A percentile compares a stretch with the other conserved stretches of the same genome.
Evolutionary conservation across 2,329 filamentous ascomycete species (phyloP).

Genomic region (Claviceps humidiphila): DNA sequence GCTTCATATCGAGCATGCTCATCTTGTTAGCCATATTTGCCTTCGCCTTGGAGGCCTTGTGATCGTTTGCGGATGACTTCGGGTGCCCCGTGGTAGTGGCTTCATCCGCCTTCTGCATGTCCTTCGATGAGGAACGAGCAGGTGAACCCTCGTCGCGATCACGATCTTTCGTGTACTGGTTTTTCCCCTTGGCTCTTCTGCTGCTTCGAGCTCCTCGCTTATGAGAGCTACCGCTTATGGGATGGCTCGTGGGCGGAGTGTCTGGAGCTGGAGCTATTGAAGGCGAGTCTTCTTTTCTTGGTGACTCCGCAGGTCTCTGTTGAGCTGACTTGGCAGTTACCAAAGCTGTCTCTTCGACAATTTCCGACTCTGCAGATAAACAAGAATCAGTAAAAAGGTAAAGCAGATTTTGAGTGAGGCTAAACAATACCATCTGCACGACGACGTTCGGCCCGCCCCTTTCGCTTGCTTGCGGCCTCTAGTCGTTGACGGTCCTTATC

Average conservation of each 20-base stretch:
- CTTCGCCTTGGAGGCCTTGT: conserved; percentile 41
- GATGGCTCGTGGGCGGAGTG: conserved; percentile 31
- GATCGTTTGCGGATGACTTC: conserved; percentile 27
- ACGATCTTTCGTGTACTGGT: conserved; percentile 71
- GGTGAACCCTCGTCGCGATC: conserved; percentile 47
- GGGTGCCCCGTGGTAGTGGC: conserved; percentile 18
- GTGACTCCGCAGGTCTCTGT: conserved; percentile 18
- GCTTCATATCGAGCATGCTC: conserved; percentile 79
- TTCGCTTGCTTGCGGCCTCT: conserved; percentile 67
- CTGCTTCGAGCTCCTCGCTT: conserved; percentile 50
- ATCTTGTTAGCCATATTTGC: conserved; percentile 49
- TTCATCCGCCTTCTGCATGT: conserved; percentile 26
- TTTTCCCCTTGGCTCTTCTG: conserved; percentile 59
- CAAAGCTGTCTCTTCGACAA: conserved; percentile 51
- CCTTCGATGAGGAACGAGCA: conserved; percentile 40
- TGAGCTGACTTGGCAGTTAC: conserved; percentile 23
- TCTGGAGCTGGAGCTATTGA: conserved; percentile 19
- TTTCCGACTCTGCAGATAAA: conserved; percentile 48
- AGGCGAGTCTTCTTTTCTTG: conserved; percentile 17
- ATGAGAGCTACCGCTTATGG: conserved; percentile 32
- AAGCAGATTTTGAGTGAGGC: not conserved
- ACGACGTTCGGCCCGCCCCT: conserved; percentile 67
- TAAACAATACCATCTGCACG: conserved; percentile 57
- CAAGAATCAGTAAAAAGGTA: not conserved
- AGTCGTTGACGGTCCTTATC: conserved; percentile 61